phyloP scores from a whole-genome alignment of 2,329 filamentous ascomycete species.

The Colletotrichum shisoi region DNA sequence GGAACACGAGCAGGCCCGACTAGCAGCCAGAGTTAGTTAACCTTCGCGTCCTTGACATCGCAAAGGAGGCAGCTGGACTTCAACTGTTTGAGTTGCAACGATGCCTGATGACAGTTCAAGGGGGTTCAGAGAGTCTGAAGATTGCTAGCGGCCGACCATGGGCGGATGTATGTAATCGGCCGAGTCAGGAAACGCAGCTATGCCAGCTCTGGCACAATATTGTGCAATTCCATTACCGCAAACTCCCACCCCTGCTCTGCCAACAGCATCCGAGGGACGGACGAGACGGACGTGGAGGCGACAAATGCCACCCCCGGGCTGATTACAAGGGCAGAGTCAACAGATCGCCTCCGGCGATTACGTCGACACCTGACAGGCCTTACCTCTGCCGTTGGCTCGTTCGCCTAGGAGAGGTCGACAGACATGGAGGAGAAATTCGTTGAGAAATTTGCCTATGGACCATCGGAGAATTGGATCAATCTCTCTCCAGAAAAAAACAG shows the following conservation, averaged over 20 bases:
- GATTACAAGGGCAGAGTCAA: slow-evolving; percentile 22
- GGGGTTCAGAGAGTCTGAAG: neutral
- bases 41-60: neutral
- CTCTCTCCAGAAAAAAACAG: slow-evolving; percentile 16
- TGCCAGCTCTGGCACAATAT: slow-evolving; percentile 7
- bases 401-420: slow-evolving; percentile 1
- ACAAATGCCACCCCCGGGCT: slow-evolving; percentile 16
- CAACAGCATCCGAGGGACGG: neutral
- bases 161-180: neutral
- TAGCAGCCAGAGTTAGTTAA: neutral
- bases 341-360: slow-evolving; percentile 24
- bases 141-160: neutral
- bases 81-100: neutral
- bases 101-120: neutral
- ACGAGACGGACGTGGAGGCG: neutral
- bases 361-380: slow-evolving; percentile 18
- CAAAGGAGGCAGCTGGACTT: neutral
- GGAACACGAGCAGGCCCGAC: neutral
- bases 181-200: slow-evolving; percentile 1
- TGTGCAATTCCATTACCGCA: slow-evolving; percentile 14
- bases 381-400: slow-evolving; percentile 28
- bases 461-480: slow-evolving; percentile 23
- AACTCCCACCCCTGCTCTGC: slow-evolving; percentile 21
- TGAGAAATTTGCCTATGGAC: slow-evolving; percentile 8
- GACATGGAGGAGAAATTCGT: slow-evolving; percentile 3